Evolutionary conservation across 2,329 filamentous ascomycete genomes (phyloP), one percentile per base, ranked within the genome.

Genomic region (Pseudopithomyces maydicus): DNA sequence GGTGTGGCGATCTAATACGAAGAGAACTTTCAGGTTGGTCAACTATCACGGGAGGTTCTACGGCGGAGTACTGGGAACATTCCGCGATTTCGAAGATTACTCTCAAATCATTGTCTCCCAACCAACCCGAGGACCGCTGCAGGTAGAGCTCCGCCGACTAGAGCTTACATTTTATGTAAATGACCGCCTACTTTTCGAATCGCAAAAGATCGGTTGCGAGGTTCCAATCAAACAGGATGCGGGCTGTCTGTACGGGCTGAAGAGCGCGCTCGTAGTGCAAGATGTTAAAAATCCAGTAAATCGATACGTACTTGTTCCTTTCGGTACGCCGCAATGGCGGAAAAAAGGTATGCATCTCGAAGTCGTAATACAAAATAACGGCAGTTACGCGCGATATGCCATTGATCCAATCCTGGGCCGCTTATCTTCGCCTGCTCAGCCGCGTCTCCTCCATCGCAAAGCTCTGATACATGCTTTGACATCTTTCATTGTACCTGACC

Each of bases 381-480:
- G 76, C 0, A 32, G 47, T 0, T 87, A 86, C 56, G 75, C 76
- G 0, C 81, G 76, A 7, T 89, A 83, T 48, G 73, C 73, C 0
- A 80, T 89, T 42, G 81, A 90, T 45, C 66, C 78, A 1, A 66
- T 83, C 0, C 76, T 90, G 1, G 81, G 83, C 0, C 79, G 84
- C 0, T 69, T 90, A 0, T 79, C 83, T 2, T 88, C 85, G 36
- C 78, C 86, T 0, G 74, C 83, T 0, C 87, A 89, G 44, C 84
- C 84, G 0, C 67, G 68, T 0, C 70, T 87, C 0, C 71, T 86
- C 0, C 87, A 86, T 54, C 75, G 75, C 1, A 88, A 87, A 62
- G 86, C 85, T 0, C 70, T 81, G 3, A 68, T 86, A 1, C 88
- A 90, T 64, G 88, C 87, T 0, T 71, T 81, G 4, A 90, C 88